phyloP scores from a whole-genome alignment of 306 rosid genomes.

The Dryas octopetala region DNA sequence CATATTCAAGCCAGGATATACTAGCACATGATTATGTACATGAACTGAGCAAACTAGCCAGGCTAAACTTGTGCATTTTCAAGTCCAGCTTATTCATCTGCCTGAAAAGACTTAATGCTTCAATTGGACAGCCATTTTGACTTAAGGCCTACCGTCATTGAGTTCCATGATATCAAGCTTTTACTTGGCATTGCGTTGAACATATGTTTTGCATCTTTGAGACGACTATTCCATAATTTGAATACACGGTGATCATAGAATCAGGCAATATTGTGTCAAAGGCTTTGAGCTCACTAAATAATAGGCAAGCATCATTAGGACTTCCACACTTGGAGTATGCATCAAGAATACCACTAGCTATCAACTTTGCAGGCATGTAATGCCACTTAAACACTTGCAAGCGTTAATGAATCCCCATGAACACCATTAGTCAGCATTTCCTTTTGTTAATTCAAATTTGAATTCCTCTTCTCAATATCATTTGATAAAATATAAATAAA shows the following conservation, averaged over 20 bases:
- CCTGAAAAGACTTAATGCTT: constrained; percentile 55
- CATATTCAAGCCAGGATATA: constrained; percentile 62
- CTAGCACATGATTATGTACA: constrained; percentile 36
- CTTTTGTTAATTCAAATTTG: too few species aligned
- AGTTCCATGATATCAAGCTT: constrained; percentile 81
- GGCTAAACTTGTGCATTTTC: constrained; percentile 64
- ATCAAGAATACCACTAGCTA: constrained; percentile 70
- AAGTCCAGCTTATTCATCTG: constrained; percentile 56
- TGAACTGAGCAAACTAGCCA: constrained; percentile 66
- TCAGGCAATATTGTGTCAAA: constrained; percentile 66
- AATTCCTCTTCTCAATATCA: too few species aligned
- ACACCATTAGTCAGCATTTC: too few species aligned
- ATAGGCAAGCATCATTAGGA: constrained; percentile 61
- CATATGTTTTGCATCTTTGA: constrained; percentile 64
- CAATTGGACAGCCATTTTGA: constrained; percentile 62
- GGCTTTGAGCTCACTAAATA: constrained; percentile 59
- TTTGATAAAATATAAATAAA: too few species aligned
- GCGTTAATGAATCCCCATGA: too few species aligned
- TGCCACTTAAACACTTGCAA: too few species aligned
- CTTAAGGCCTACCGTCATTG: constrained; percentile 61
- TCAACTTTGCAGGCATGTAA: constrained; percentile 52
- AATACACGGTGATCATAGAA: constrained; percentile 70
- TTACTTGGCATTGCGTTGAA: constrained; percentile 53
- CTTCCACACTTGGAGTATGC: constrained; percentile 68
- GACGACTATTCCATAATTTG: constrained; percentile 52